A percentile compares a stretch with the other conserved stretches of the same genome.
These are phyloP conservation scores for Mycena sp. DNA, from an alignment of 1,284 basidiomycete species.

Conservation along the genomic window DNA sequence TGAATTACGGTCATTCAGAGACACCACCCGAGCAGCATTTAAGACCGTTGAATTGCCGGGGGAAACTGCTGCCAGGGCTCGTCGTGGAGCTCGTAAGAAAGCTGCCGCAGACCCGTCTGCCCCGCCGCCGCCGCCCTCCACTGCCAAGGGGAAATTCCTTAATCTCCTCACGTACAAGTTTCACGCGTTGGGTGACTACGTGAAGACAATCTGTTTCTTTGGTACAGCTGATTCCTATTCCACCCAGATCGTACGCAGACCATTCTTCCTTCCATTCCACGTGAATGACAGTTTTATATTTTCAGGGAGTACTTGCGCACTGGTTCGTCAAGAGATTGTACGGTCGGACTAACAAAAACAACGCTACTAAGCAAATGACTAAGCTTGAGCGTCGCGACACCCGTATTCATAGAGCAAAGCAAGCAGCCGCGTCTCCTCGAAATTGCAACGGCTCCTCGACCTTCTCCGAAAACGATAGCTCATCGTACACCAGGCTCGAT, in stretches of 20 bases:
- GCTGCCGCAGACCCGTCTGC: neutral
- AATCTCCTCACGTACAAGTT: conserved; percentile 26
- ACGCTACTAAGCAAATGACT: conserved; percentile 40
- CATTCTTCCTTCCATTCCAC: neutral
- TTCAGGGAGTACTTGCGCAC: conserved; percentile 43
- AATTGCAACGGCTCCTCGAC: neutral
- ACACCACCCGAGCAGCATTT: conserved; percentile 31
- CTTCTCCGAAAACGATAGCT: conserved; percentile 9
- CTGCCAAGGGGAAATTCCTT: conserved; percentile 8
- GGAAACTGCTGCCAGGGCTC: conserved; percentile 29
- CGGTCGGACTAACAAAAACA: conserved; percentile 39
- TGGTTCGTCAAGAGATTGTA: conserved; percentile 38
- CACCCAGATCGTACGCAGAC: conserved; percentile 33
- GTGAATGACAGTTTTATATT: neutral
- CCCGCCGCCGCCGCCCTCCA: neutral
- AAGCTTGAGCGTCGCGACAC: conserved; percentile 27
- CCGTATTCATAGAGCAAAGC: conserved; percentile 9
- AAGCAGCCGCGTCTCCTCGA: neutral
- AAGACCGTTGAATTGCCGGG: conserved; percentile 37
- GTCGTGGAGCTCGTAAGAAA: conserved; percentile 25
- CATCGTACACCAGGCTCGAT: neutral
- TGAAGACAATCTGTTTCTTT: neutral
- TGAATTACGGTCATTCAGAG: conserved; percentile 38
- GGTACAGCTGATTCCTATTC: conserved; percentile 31
- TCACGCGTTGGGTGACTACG: conserved; percentile 20